A percentile compares a stretch with the other conserved stretches of the same genome.
Evolutionary conservation across 306 rosid genomes (phyloP).

Genomic region (Fragaria vesca): DNA sequence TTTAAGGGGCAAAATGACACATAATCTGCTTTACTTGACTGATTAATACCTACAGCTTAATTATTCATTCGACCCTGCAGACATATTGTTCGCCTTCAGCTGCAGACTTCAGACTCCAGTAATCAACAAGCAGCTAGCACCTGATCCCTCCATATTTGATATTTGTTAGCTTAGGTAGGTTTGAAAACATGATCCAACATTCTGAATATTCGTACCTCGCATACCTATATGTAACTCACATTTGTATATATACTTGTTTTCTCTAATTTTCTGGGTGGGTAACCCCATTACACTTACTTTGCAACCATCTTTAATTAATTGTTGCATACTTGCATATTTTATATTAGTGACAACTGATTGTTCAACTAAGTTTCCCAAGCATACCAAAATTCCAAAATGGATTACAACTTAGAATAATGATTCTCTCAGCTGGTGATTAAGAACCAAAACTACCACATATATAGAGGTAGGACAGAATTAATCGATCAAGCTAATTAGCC

Average conservation of each 20-base stretch:
- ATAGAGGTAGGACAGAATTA: not conserved
- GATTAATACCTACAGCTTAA: not conserved
- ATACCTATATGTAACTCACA: not conserved
- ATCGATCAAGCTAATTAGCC: not conserved
- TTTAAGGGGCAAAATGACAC: constrained; percentile 7
- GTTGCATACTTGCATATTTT: not conserved
- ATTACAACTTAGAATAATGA: not conserved
- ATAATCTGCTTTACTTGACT: not conserved
- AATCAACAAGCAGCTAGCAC: not conserved
- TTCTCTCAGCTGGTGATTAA: not conserved
- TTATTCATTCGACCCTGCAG: not conserved
- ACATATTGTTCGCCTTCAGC: not conserved
- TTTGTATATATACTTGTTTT: not conserved
- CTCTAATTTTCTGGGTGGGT: not conserved
- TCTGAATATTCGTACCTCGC: not conserved
- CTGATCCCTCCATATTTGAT: not conserved
- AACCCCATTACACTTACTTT: constrained; percentile 4
- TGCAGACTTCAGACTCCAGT: not conserved
- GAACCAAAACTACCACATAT: not conserved
- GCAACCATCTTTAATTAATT: not conserved
- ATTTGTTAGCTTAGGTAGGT: not conserved
- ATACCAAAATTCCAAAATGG: not conserved
- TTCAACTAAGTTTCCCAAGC: constrained; percentile 20
- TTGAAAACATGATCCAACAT: not conserved
- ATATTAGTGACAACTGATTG: not conserved